Percentiles rank a stretch among this genome's conserved stretches.
Evolutionary conservation across 73 alveolate species (phyloP).

Genomic region (Stentor coeruleus): DNA sequence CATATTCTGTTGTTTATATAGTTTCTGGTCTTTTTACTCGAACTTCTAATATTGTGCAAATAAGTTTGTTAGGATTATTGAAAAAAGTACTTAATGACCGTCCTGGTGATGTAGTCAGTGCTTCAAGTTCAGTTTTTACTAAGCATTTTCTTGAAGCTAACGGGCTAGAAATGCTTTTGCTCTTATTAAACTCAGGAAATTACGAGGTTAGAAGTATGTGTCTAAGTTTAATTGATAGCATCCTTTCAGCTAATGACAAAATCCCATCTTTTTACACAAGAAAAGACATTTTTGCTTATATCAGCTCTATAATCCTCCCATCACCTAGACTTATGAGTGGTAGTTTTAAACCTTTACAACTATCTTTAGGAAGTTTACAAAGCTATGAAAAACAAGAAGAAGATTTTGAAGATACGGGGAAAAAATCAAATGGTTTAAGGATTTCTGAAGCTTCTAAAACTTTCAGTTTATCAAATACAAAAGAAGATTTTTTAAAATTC

Average conservation of each 20-base stretch:
- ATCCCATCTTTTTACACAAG: background rate
- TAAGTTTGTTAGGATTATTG: background rate
- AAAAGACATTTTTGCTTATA: background rate
- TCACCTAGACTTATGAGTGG: constrained; percentile 1
- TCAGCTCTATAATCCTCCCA: constrained; percentile 5
- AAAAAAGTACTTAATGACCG: constrained; percentile 19
- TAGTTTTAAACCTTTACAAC: background rate
- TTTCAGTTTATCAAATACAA: too few species aligned
- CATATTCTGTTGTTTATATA: background rate
- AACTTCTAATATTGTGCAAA: background rate
- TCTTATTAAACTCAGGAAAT: background rate
- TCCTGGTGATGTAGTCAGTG: constrained; percentile 21
- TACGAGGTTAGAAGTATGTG: background rate
- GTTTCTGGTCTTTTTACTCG: background rate
- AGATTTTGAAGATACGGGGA: background rate
- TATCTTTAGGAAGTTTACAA: background rate
- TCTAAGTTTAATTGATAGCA: background rate
- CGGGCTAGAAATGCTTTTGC: background rate
- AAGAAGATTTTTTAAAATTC: too few species aligned
- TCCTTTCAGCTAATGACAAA: background rate
- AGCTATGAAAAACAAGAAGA: background rate
- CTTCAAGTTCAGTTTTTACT: constrained; percentile 14
- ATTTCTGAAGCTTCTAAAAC: background rate
- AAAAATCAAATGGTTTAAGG: background rate
- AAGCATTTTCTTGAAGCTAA: constrained; percentile 4